Conservation (phyloP, 306 rosid genomes). For the Pyrus communis region DNA sequence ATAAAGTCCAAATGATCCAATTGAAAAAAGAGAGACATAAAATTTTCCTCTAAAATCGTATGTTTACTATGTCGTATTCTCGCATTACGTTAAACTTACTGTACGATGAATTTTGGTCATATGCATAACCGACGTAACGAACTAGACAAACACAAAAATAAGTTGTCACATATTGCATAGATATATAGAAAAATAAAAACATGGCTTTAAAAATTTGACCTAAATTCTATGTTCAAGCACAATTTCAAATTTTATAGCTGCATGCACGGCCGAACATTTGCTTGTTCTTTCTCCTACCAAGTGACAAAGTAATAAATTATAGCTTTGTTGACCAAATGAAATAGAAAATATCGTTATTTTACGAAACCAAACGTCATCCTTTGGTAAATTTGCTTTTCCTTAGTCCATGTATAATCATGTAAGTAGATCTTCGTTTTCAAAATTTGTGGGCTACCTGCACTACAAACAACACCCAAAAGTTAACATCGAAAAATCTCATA, state of each 20-base stretch:
- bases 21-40: not conserved
- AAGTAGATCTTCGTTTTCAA: not conserved
- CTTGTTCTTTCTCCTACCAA: not conserved
- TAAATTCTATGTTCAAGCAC: not conserved
- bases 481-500: not conserved
- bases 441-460: constrained; percentile 9
- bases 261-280: not conserved
- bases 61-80: not conserved
- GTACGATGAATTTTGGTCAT: not conserved
- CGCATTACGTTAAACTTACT: not conserved
- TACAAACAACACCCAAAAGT: not conserved
- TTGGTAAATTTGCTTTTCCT: not conserved
- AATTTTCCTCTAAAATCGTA: not conserved
- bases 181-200: too few species aligned
- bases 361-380: not conserved
- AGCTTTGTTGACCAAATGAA: not conserved
- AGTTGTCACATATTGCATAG: not conserved
- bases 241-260: not conserved
- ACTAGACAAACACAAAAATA: not conserved
- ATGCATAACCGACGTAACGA: not conserved
- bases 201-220: not conserved
- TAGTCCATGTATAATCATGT: not conserved
- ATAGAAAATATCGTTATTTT: not conserved
- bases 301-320: not conserved
- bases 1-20: not conserved